A percentile compares a stretch with the other conserved stretches of the same genome.
phyloP scores from a whole-genome alignment of 768 basidiomycete species.

The Kwoniella shandongensis region DNA sequence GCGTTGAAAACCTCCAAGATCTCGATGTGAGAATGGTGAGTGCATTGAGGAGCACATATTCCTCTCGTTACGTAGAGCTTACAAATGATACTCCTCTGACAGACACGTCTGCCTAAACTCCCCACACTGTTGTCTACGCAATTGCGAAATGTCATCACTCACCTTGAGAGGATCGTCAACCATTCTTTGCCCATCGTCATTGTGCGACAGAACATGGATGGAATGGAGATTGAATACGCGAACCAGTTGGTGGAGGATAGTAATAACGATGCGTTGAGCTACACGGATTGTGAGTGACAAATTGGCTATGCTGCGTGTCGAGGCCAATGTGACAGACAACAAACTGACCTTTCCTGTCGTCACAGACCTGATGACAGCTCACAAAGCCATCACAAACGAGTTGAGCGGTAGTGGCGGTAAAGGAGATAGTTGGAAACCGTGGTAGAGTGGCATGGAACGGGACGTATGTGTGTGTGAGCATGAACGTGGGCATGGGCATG shows the following conservation, averaged over 20 bases:
- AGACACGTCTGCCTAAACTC: conserved; percentile 71
- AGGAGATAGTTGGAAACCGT: conserved; percentile 48
- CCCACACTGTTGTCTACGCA: conserved; percentile 76
- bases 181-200: conserved; percentile 60
- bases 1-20: conserved; percentile 70
- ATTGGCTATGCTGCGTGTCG: neutral
- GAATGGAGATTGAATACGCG: conserved; percentile 87
- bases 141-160: conserved; percentile 77
- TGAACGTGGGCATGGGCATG: too few species aligned
- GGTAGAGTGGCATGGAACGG: conserved; percentile 24
- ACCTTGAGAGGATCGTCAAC: conserved; percentile 60
- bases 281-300: conserved; percentile 69
- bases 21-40: conserved; percentile 70
- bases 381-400: conserved; percentile 51
- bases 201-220: conserved; percentile 90
- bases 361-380: conserved; percentile 51
- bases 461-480: too few species aligned
- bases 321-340: too few species aligned
- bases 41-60: too few species aligned
- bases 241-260: conserved; percentile 97
- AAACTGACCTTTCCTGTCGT: conserved; percentile 8
- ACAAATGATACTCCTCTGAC: too few species aligned
- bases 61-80: too few species aligned
- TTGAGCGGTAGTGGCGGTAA: conserved; percentile 42
- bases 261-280: conserved; percentile 93